A percentile compares a stretch with the other conserved stretches of the same genome.
Conservation (phyloP, 306 rosid species). For the Quercus parvula region DNA sequence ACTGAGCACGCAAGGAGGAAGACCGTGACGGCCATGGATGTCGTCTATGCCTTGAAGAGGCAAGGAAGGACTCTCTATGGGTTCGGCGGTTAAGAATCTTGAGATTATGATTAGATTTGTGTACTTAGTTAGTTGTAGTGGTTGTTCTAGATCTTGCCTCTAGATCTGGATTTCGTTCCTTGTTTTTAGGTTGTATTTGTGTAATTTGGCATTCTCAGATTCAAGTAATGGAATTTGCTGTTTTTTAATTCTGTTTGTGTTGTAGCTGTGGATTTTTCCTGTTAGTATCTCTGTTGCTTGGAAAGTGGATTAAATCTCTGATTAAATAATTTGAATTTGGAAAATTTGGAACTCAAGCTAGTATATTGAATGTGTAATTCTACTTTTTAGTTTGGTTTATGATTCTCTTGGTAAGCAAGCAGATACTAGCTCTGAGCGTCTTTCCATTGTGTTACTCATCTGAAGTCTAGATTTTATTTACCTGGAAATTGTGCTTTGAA, state of each 20-base stretch:
- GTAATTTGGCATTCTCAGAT: background rate
- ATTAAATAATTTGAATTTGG: too few relatives aligned
- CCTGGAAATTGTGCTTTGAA: too few relatives aligned
- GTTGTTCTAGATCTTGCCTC: constrained; percentile 3
- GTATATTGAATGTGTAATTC: constrained; percentile 17
- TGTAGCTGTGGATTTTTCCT: too few relatives aligned
- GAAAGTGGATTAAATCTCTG: too few relatives aligned
- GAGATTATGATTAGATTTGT: background rate
- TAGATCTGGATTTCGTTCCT: background rate
- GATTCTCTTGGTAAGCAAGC: background rate
- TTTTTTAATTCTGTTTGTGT: background rate
- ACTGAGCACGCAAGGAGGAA: constrained; percentile 50
- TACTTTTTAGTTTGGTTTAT: background rate
- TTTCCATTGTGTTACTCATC: too few relatives aligned
- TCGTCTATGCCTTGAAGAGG: constrained; percentile 49
- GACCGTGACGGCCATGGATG: constrained; percentile 54
- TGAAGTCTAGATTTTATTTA: too few relatives aligned
- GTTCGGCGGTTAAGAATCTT: constrained; percentile 32
- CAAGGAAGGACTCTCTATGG: constrained; percentile 55
- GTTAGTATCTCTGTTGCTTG: too few relatives aligned
- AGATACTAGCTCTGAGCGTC: too few relatives aligned
- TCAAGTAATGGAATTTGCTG: background rate
- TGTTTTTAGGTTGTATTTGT: background rate
- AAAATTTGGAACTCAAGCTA: background rate
- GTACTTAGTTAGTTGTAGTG: too few relatives aligned